A percentile compares a stretch with the other conserved stretches of the same genome.
Evolutionary conservation across 345 rosid species (phyloP).

Genomic region (Arabidopsis arenosa): DNA sequence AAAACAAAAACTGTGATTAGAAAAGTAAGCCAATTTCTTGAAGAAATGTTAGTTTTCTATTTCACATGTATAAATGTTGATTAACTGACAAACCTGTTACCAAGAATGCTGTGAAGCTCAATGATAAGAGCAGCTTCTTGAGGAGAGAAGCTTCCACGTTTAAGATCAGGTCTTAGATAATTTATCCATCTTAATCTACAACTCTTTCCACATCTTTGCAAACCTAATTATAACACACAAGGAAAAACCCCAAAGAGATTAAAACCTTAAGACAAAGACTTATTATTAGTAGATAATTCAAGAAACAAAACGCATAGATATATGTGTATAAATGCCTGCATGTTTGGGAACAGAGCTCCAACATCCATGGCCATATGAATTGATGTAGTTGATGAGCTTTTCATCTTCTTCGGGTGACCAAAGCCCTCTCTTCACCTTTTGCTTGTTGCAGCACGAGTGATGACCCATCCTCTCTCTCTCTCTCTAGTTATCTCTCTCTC

Average conservation of each 20-base stretch:
- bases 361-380: slow-evolving; percentile 93
- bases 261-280: not conserved
- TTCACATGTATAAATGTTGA: not conserved
- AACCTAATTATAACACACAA: slow-evolving; percentile 57
- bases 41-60: not conserved
- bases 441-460: slow-evolving; percentile 98
- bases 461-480: slow-evolving; percentile 63
- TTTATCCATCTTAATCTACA: slow-evolving; percentile 98
- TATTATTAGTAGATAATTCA: slow-evolving; percentile 13
- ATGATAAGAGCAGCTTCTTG: slow-evolving; percentile 94
- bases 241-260: not conserved
- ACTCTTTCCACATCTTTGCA: slow-evolving; percentile 97
- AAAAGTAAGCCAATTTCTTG: not conserved
- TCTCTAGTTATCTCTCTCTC: slow-evolving; percentile 29
- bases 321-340: slow-evolving; percentile 59
- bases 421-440: slow-evolving; percentile 95
- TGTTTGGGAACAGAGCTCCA: slow-evolving; percentile 99
- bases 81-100: slow-evolving; percentile 69
- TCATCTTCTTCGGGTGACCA: slow-evolving; percentile 99
- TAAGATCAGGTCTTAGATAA: slow-evolving; percentile 89
- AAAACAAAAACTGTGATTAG: not conserved
- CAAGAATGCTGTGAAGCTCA: slow-evolving; percentile 91
- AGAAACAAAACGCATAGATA: slow-evolving; percentile 9
- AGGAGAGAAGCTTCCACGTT: slow-evolving; percentile 95
- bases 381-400: slow-evolving; percentile 89